These are phyloP conservation scores for Penicillium nordicum DNA, from an alignment of 2,329 filamentous ascomycete species.

Conservation along the genomic window DNA sequence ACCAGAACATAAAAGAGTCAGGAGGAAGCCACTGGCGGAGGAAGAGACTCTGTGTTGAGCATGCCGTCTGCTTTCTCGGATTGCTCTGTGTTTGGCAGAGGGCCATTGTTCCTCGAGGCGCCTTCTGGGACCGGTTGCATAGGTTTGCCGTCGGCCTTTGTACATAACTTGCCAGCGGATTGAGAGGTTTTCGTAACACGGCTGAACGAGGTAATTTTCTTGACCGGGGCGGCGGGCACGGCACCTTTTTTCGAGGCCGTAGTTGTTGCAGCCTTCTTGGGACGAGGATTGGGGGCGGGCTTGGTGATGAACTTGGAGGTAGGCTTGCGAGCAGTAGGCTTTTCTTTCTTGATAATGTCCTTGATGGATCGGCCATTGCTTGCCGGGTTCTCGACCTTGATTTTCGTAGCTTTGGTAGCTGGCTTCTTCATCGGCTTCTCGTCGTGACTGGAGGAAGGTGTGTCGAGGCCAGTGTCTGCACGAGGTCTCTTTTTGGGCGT, in stretches of 20 bases:
- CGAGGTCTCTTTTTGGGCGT: slow-evolving; percentile 38
- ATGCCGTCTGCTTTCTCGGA: background rate
- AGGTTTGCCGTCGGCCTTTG: slow-evolving; percentile 31
- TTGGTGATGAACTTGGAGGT: background rate
- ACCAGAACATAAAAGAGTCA: slow-evolving; percentile 2
- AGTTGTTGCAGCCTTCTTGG: slow-evolving; percentile 20
- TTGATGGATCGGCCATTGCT: slow-evolving; percentile 29
- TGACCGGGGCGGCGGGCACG: slow-evolving; percentile 10
- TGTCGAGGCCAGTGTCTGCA: slow-evolving; percentile 37
- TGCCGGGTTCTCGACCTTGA: slow-evolving; percentile 27
- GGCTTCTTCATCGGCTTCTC: slow-evolving; percentile 29
- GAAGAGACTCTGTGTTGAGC: background rate
- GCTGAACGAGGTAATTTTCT: slow-evolving; percentile 10
- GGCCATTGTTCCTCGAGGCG: slow-evolving; percentile 37
- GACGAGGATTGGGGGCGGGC: background rate
- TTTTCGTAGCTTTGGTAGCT: background rate
- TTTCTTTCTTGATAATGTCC: slow-evolving; percentile 25
- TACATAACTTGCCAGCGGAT: slow-evolving; percentile 17
- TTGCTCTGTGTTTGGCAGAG: slow-evolving; percentile 26
- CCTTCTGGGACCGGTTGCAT: slow-evolving; percentile 37
- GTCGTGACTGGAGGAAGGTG: slow-evolving; percentile 44
- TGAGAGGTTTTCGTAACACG: slow-evolving; percentile 34
- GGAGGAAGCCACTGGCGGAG: background rate
- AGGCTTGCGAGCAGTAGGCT: slow-evolving; percentile 12
- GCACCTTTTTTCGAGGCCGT: slow-evolving; percentile 5